These are phyloP conservation scores for Tanacetum coccineum DNA, from an alignment of 129 eudicot species.

Conservation along the genomic window DNA sequence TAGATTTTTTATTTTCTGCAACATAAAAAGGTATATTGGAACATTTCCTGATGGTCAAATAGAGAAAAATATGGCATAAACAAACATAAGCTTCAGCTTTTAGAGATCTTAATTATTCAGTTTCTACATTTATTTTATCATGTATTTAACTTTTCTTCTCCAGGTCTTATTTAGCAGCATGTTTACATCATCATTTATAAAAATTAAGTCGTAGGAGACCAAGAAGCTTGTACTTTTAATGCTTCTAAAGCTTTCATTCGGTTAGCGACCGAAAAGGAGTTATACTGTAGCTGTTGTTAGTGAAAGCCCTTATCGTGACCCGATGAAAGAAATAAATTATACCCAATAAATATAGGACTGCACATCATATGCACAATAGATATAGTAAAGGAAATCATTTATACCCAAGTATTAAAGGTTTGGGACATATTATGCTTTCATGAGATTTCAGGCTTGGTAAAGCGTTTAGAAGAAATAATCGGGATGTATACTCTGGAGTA, in stretches of 20 bases:
- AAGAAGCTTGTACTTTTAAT: slow-evolving; percentile 47
- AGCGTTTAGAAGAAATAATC: slow-evolving; percentile 51
- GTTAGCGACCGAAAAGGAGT: slow-evolving; percentile 63
- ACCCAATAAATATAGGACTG: slow-evolving; percentile 33
- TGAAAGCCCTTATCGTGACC: slow-evolving; percentile 22
- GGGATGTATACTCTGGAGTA: slow-evolving; percentile 50
- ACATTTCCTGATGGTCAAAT: neutral
- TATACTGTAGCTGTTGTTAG: slow-evolving; percentile 33
- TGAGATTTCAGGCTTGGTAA: slow-evolving; percentile 43
- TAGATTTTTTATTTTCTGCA: neutral
- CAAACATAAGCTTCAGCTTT: slow-evolving; percentile 5
- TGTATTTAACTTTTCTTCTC: neutral
- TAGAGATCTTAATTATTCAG: neutral
- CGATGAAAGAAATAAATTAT: slow-evolving; percentile 58
- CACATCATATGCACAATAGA: slow-evolving; percentile 55
- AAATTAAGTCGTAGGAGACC: slow-evolving; percentile 32
- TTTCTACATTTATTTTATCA: neutral
- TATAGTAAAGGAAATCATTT: slow-evolving; percentile 41
- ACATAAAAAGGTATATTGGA: neutral
- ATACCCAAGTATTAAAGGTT: slow-evolving; percentile 64
- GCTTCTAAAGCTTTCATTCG: slow-evolving; percentile 54
- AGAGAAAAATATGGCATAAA: neutral
- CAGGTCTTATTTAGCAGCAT: slow-evolving; percentile 76
- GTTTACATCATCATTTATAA: slow-evolving; percentile 51
- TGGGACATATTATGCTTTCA: slow-evolving; percentile 72